Evolutionary conservation across 2,329 filamentous ascomycete genomes (phyloP), one percentile per base, ranked within the genome.

Genomic region (Alternaria brassicae): DNA sequence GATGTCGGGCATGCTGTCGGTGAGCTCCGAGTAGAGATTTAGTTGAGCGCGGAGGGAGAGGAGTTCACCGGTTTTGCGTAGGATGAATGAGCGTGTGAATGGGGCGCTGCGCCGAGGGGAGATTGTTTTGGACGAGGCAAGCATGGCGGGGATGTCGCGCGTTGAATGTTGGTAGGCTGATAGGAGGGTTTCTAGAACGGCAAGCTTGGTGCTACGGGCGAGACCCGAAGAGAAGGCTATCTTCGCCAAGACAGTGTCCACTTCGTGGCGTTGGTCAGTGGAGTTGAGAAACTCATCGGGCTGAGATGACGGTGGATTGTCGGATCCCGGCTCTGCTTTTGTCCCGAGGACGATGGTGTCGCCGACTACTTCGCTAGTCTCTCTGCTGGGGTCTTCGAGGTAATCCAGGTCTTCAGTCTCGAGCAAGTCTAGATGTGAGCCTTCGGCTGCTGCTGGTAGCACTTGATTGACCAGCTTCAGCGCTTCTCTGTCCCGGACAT

Each of bases 151-250:
- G 61, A 97, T 97, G 52, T 86, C 84, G 60, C 91, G 88, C 1
- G 93, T 97, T 51, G 90, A 92, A 70, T 93, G 88, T 69, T 98
- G 93, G 79, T 98, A 98, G 52, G 88, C 86, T 39, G 87, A 88
- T 15, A 98, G 84, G 36, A 92, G 86, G 51, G 88, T 90, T 78
- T 99, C 95, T 21, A 99, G 85, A 3, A 97, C 92, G 36, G 93
- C 94, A 12, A 99, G 86, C 77, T 98, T 98, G 6, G 95, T 97
- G 71, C 91, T 95, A 53, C 95, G 86, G 5, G 95, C 94, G 9
- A 99, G 85, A 2, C 94, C 94, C 0, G 93, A 97, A 0, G 94
- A 97, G 78, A 98, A 98, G 41, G 95, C 95, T 62, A 98, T 94
- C 76, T 98, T 97, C 68, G 93, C 93, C 13, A 97, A 84, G 2